Evolutionary conservation across 495 filamentous ascomycete genomes (phyloP), one percentile per base, ranked within the genome.

Genomic region (Recurvomyces mirabilis): DNA sequence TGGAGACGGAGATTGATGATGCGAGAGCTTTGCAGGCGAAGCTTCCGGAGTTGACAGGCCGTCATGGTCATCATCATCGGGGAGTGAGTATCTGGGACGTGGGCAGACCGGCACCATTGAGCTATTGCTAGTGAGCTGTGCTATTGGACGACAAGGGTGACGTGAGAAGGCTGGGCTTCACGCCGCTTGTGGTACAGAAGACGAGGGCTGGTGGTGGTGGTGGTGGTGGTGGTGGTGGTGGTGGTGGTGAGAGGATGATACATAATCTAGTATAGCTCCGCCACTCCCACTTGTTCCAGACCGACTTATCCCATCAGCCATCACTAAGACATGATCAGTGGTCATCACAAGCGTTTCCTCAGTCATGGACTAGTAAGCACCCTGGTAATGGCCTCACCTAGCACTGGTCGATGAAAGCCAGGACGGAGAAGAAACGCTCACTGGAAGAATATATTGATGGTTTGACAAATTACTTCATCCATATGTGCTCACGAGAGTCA

Each of bases 1-100:
- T 15, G 3, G 47, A 49, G 2, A 19, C 36, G 13, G 47, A 51
- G 5, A 45, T 51, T 20, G 47, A 51, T 32, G 47, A 51, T 45
- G 41, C 41, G 5, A 41, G 18, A 9, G 40, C 41, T 13, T 31
- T 51, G 15, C 41, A 51, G 36, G 34, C 33, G 2, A 44, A 34
- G 19, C 29, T 51, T 34, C 21, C 43, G 19, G 5, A 20, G 15
- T 28, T 35, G 7, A 34, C 17, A 24, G 44, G 21, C 7, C n/a
- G n/a, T n/a, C n/a, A n/a, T n/a, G n/a, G n/a, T n/a, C n/a, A n/a
- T n/a, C n/a, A n/a, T n/a, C n/a, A n/a, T n/a, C n/a, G n/a, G n/a
- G n/a, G n/a, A n/a, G n/a, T n/a, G n/a, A n/a, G n/a, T n/a, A n/a
- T n/a, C n/a, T n/a, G n/a, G n/a, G n/a, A n/a, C n/a, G n/a, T n/a